A percentile compares a stretch with the other conserved stretches of the same genome.
Conservation (phyloP, 1,284 basidiomycete genomes). For the Serendipita sp. region DNA sequence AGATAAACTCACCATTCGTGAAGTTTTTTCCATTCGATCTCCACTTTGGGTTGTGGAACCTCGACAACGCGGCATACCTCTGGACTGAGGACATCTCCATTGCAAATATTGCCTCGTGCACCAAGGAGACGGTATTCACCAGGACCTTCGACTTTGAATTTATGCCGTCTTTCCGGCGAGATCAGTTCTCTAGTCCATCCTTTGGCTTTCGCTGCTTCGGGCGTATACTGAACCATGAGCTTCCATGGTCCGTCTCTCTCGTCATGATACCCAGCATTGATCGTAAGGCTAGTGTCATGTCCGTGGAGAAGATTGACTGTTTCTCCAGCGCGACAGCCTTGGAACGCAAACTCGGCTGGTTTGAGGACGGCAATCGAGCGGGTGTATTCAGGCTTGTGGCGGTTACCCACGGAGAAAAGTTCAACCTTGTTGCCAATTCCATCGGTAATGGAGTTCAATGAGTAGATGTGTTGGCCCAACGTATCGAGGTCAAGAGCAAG, state of each 20-base stretch:
- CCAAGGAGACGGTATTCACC: conserved; percentile 73
- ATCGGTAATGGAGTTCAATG: conserved; percentile 60
- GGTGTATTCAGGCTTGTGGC: conserved; percentile 34
- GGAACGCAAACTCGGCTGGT: conserved; percentile 64
- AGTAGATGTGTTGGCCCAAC: conserved; percentile 52
- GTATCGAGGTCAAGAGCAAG: conserved; percentile 46
- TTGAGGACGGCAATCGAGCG: conserved; percentile 61
- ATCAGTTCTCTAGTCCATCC: conserved; percentile 46
- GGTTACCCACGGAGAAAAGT: conserved; percentile 23
- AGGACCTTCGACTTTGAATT: conserved; percentile 42
- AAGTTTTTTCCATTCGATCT: conserved; percentile 81
- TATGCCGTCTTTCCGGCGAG: conserved; percentile 31
- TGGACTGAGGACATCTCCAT: conserved; percentile 69
- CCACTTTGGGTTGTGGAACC: conserved; percentile 60
- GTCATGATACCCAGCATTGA: conserved; percentile 40
- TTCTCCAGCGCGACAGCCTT: conserved; percentile 53
- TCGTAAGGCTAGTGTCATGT: conserved; percentile 36
- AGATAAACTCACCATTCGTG: conserved; percentile 67
- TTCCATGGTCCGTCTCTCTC: conserved; percentile 52
- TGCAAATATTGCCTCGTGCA: conserved; percentile 62
- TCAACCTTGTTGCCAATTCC: conserved; percentile 55
- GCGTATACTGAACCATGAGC: conserved; percentile 45
- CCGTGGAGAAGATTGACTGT: conserved; percentile 67
- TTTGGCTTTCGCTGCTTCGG: conserved; percentile 24
- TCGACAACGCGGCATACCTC: conserved; percentile 63